Conservation (phyloP, 106 monocot species). For the Acorus calamus region DNA sequence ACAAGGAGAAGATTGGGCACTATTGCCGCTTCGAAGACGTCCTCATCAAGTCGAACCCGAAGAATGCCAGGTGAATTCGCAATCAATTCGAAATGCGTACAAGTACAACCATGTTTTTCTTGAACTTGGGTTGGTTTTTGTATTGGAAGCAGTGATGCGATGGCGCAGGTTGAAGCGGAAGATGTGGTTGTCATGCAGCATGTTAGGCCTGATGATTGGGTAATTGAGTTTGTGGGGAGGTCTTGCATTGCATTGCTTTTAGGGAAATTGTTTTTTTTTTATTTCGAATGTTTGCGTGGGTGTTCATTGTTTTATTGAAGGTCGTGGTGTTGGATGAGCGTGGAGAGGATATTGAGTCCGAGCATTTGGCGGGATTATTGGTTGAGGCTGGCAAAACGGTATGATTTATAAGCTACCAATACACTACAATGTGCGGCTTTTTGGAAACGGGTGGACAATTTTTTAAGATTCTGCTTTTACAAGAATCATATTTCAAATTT, state of each 20-base stretch:
- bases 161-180: conserved; percentile 75
- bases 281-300: background rate
- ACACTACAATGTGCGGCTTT: too few species aligned
- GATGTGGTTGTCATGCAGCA: conserved; percentile 55
- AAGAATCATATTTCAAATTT: background rate
- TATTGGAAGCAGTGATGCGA: conserved; percentile 41
- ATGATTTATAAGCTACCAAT: too few species aligned
- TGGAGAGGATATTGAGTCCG: conserved; percentile 56
- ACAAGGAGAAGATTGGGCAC: conserved; percentile 53
- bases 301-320: conserved; percentile 13
- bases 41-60: conserved; percentile 69
- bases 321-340: conserved; percentile 83
- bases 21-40: conserved; percentile 60
- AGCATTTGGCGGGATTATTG: conserved; percentile 66
- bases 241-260: too few species aligned
- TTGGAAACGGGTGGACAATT: background rate
- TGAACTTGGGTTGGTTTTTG: conserved; percentile 7
- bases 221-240: conserved; percentile 6
- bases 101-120: too few species aligned
- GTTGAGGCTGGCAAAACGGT: conserved; percentile 65
- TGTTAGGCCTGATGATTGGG: conserved; percentile 66
- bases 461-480: too few species aligned
- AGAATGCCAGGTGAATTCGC: conserved; percentile 42
- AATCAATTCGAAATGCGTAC: background rate
- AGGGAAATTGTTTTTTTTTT: too few species aligned